A percentile compares a stretch with the other conserved stretches of the same genome.
These are phyloP conservation scores for Neurospora sp. DNA, from an alignment of 495 filamentous ascomycete genomes.

Conservation along the genomic window DNA sequence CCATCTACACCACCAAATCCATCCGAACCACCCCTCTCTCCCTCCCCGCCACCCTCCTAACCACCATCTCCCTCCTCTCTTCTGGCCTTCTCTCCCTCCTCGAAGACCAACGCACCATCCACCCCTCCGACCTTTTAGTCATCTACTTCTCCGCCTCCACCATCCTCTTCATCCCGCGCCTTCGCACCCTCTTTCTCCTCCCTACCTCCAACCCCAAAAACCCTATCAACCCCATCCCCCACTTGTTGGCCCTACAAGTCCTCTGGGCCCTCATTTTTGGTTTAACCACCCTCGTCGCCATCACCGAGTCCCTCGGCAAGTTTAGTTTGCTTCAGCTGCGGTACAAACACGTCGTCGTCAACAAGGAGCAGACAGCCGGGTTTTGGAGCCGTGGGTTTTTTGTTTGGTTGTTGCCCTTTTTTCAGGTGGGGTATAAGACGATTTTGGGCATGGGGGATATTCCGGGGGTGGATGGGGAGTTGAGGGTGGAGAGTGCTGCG, in stretches of 20 bases:
- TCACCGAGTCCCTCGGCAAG: slow-evolving; percentile 22
- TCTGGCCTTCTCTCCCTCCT: slow-evolving; percentile 19
- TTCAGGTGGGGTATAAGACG: slow-evolving; percentile 17
- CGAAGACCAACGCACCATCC: slow-evolving; percentile 24
- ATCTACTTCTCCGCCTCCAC: slow-evolving; percentile 21
- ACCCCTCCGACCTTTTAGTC: slow-evolving; percentile 24
- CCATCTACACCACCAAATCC: slow-evolving; percentile 10
- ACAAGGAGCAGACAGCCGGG: slow-evolving; percentile 14
- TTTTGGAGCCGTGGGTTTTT: slow-evolving; percentile 27
- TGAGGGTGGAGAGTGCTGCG: slow-evolving; percentile 2
- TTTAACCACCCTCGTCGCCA: neutral
- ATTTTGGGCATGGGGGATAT: slow-evolving; percentile 21
- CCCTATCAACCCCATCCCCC: neutral
- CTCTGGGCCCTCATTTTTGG: slow-evolving; percentile 6
- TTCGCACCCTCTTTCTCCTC: slow-evolving; percentile 22
- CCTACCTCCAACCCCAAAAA: neutral
- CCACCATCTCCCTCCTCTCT: slow-evolving; percentile 1
- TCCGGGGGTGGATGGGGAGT: slow-evolving; percentile 11
- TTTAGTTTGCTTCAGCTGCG: slow-evolving; percentile 7
- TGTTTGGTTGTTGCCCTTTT: slow-evolving; percentile 23
- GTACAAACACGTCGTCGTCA: slow-evolving; percentile 8
- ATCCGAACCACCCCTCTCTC: neutral
- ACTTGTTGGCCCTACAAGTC: neutral
- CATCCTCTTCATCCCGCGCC: slow-evolving; percentile 15
- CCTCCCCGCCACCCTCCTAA: slow-evolving; percentile 11